phyloP scores from a whole-genome alignment of 257 asterid genomes.

The Vinca minor region DNA sequence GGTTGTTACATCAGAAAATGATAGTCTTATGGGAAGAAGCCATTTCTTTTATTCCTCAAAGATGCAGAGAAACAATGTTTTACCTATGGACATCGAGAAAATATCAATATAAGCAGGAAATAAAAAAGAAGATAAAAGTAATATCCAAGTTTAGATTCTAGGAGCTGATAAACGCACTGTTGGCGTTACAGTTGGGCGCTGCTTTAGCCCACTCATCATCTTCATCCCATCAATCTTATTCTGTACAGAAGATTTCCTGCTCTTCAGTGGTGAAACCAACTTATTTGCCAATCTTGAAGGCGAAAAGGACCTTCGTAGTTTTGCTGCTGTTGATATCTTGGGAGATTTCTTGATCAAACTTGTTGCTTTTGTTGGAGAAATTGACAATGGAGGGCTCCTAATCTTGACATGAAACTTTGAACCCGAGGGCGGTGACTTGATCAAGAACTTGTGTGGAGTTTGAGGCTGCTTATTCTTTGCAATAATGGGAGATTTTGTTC shows the following conservation, averaged over 20 bases:
- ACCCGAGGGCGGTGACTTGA: constrained; percentile 63
- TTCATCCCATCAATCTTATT: constrained; percentile 42
- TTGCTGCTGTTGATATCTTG: constrained; percentile 38
- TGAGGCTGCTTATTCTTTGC: constrained; percentile 31
- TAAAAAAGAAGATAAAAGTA: too few species aligned
- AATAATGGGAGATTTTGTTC: constrained; percentile 52
- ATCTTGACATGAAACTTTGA: constrained; percentile 36
- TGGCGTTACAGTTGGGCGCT: constrained; percentile 33
- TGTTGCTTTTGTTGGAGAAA: constrained; percentile 26
- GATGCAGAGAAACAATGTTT: not conserved
- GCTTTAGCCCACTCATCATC: constrained; percentile 55
- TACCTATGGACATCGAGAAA: constrained; percentile 36
- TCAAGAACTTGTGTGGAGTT: constrained; percentile 74
- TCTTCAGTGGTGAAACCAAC: constrained; percentile 41
- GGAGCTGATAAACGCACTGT: constrained; percentile 42
- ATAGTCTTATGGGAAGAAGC: too few species aligned
- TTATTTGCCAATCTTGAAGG: constrained; percentile 52
- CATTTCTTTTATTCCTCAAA: not conserved
- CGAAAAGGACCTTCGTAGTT: constrained; percentile 56
- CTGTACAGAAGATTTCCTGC: constrained; percentile 39
- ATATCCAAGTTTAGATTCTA: constrained; percentile 32
- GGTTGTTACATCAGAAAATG: too few species aligned
- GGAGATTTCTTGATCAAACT: constrained; percentile 32
- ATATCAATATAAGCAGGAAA: constrained; percentile 28
- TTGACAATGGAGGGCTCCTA: constrained; percentile 36